phyloP scores from a whole-genome alignment of 768 basidiomycete genomes.

The Dentipellis fragilis region DNA sequence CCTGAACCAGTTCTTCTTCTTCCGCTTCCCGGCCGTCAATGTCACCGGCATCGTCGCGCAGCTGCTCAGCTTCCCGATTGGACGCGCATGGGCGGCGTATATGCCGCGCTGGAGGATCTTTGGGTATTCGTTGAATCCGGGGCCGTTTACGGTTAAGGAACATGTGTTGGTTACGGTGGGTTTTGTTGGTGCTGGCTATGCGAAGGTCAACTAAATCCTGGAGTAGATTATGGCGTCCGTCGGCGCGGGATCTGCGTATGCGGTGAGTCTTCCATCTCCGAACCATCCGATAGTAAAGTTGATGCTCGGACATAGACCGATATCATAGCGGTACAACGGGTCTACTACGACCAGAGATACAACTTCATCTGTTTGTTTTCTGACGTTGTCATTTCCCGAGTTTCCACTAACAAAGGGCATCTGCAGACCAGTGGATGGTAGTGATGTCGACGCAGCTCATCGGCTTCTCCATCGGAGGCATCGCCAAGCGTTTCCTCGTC shows the following conservation, averaged over 20 bases:
- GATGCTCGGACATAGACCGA: slow-evolving; percentile 23
- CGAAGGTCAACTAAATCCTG: not conserved
- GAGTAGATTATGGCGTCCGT: slow-evolving; percentile 29
- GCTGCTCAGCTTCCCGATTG: slow-evolving; percentile 57
- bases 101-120: slow-evolving; percentile 44
- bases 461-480: slow-evolving; percentile 32
- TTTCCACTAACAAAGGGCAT: not conserved
- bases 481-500: slow-evolving; percentile 33
- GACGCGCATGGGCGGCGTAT: slow-evolving; percentile 43
- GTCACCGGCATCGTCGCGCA: slow-evolving; percentile 45
- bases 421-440: slow-evolving; percentile 24
- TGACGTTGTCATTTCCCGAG: not conserved
- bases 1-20: slow-evolving; percentile 70
- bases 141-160: slow-evolving; percentile 69
- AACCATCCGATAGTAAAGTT: not conserved
- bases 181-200: no score
- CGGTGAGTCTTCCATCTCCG: slow-evolving; percentile 10
- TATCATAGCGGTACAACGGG: slow-evolving; percentile 34
- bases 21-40: slow-evolving; percentile 44
- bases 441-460: slow-evolving; percentile 33
- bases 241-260: slow-evolving; percentile 23
- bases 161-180: slow-evolving; percentile 36
- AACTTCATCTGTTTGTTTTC: slow-evolving; percentile 23
- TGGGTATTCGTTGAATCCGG: slow-evolving; percentile 48
- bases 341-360: slow-evolving; percentile 32